Evolutionary conservation across 176 grass and related monocot genomes (phyloP), one percentile per base, ranked within the genome.

Genomic region (Neostapfia colusana): DNA sequence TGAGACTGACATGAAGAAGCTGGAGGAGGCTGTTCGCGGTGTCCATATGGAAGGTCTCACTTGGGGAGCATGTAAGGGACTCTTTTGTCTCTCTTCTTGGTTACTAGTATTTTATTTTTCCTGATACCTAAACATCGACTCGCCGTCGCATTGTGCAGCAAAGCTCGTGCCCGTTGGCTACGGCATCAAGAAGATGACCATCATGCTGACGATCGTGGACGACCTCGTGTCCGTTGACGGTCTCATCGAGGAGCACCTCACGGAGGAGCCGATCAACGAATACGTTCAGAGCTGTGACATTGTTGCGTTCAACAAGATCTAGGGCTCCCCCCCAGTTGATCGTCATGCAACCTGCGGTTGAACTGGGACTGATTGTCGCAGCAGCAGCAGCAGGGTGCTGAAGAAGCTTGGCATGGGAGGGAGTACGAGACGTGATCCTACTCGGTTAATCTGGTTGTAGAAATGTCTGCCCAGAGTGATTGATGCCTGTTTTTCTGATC

Each of bases 291-390:
- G 91, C 73, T 99, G 95, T 20, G 95, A 99, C 37, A 99, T 99
- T 23, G 89, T 90, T 8, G 95, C 95, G 15, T 99, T 99, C 89
- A 99, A 99, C 70, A 99, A 99, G 67, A 99, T 99, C 74, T 98
- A 92, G 67, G 53, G 37, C 2, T 31, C 46, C n/a, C n/a, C n/a
- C n/a, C n/a, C 18, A 28, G 28, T 23, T 0, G 18, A 2, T 23
- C 10, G 23, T 16, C 10, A 34, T 16, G 0, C 4, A 15, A 73
- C 28, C 11, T 74, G 60, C 75, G 42, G 44, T 59, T 21, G 8
- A 48, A 58, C 41, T 73, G 49, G 69, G 61, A 60, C 31, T 31
- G 15, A 40, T 67, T 1, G 1, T 4, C 2, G n/a, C n/a, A n/a
- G n/a, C n/a, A n/a, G n/a, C 31, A 31, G 41, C 0, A 1, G 17